Base-by-base conservation (phyloP, 2,329 filamentous ascomycete genomes). In the Diaporthe sp. region DNA sequence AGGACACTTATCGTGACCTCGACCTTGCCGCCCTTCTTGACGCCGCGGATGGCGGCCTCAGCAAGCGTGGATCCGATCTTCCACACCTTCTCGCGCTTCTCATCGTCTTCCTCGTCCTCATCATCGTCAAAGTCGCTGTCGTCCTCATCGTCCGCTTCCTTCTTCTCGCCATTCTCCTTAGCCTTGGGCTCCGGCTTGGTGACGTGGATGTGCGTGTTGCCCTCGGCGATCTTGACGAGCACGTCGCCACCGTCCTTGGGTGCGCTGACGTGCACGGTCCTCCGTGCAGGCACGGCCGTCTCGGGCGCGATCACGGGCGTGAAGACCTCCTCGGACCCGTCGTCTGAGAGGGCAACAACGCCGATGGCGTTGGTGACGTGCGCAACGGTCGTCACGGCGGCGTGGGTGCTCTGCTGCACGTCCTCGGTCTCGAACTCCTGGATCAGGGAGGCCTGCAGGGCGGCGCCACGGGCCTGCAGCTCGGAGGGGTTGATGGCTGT, bases 391-490 rank as follows among this genome's bases (percentile, higher is more conserved):
- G 96, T 98, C 77, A 99, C 95, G 82, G 95, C 95, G 70, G 97
- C 93, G 88, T 99, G 96, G 64, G 95, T 97, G 77, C 95, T 97
- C 89, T 98, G 96, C 83, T 97, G 94, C 79, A 99, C 97, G 82
- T 98, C 96, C 78, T 95, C 92, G 79, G 92, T 89, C 80, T 99
- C 97, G 85, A 97, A 99, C 84, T 98, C 96, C 84, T 96, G 92
- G 83, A 99, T 95, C 77, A 99, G 88, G 76, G 93, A 97, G 50
- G 97, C 97, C 86, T 99, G 97, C 80, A 99, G 95, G 42, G 97
- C 96, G 76, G 97, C 97, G 82, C 97, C 97, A 77, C 97, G 92
- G 77, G 94, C 94, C 80, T 93, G 89, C 73, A 98, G 90, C 87
- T 98, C 96, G 4, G 95, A 97, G 77, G 97, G 97, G 90, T 98